Evolutionary conservation across 805 yeast species (phyloP), one percentile per base, ranked within the genome.

Genomic region (Lachancea sp.): DNA sequence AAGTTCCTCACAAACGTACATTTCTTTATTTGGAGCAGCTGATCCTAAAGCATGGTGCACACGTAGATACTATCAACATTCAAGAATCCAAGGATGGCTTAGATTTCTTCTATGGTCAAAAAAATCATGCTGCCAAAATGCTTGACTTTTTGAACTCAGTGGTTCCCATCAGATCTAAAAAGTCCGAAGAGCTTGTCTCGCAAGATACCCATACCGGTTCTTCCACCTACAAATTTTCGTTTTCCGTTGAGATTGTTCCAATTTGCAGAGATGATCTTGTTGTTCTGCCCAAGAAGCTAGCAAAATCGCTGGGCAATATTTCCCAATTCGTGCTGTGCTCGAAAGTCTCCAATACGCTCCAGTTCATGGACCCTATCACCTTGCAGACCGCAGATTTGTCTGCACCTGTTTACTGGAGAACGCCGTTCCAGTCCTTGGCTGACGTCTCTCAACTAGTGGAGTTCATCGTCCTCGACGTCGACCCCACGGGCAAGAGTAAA

Each of bases 181-280:
- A 79, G 64, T 86, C 96, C 38, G 93, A 87, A 63, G 97, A 93
- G 71, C 78, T 95, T 59, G 82, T 93, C 49, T 83, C 95, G 49
- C 82, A 82, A 48, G 97, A 95, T 72, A 88, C 85, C 32, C 99
- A 93, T 57, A 81, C 96, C 1, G 93, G 96, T 59, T 73, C 84
- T 17, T 79, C 95, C 20, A 77, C 82, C 46, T 93, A 87, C 70
- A 93, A 93, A 70, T 93, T 91, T 63, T 76, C 97, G 6, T 91
- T 75, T 62, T 87, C 97, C 17, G 85, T 91, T 36, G 99, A 93
- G 68, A 81, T 93, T 55, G 95, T 86, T 1, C 99, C 99, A 16
- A 81, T 95, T 36, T 93, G 99, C 77, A 85, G 93, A 66, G 99
- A 93, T 62, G 99, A 95, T 63, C 73, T 93, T 55, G 95, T 93